Evolutionary conservation across 164 flowering plant species (phyloP).

Genomic region (Akebia trifoliata): DNA sequence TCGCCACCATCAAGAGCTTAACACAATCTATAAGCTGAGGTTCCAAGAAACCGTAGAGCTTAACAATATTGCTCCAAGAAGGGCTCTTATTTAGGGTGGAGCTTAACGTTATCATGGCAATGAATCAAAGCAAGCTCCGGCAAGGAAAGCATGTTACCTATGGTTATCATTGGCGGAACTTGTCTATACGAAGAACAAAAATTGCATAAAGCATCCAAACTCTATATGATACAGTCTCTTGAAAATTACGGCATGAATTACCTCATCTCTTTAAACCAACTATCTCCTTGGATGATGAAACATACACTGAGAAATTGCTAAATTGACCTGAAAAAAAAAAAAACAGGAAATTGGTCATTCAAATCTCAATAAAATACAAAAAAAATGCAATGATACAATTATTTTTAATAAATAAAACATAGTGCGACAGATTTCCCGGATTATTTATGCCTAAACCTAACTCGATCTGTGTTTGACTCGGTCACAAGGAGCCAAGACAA

Average conservation of each 20-base stretch:
- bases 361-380: neutral
- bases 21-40: too few relatives aligned
- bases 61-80: too few relatives aligned
- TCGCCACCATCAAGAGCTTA: too few relatives aligned
- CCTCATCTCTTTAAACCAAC: slow-evolving; percentile 19
- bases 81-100: too few relatives aligned
- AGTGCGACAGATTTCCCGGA: too few relatives aligned
- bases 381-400: neutral
- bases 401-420: too few relatives aligned
- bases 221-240: neutral
- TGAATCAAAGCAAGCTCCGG: neutral
- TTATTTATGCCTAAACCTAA: too few relatives aligned
- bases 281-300: neutral
- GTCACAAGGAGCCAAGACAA: too few relatives aligned
- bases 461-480: too few relatives aligned
- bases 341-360: neutral
- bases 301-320: slow-evolving; percentile 8
- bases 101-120: too few relatives aligned
- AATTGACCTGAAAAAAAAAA: slow-evolving; percentile 2
- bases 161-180: neutral
- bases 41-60: too few relatives aligned
- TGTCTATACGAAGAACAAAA: neutral
- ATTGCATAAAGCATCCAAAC: neutral
- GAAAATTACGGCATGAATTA: slow-evolving; percentile 7
- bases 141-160: neutral